These are phyloP conservation scores for Raffaelea ambrosiae DNA, from an alignment of 2,329 filamentous ascomycete species.

Conservation along the genomic window DNA sequence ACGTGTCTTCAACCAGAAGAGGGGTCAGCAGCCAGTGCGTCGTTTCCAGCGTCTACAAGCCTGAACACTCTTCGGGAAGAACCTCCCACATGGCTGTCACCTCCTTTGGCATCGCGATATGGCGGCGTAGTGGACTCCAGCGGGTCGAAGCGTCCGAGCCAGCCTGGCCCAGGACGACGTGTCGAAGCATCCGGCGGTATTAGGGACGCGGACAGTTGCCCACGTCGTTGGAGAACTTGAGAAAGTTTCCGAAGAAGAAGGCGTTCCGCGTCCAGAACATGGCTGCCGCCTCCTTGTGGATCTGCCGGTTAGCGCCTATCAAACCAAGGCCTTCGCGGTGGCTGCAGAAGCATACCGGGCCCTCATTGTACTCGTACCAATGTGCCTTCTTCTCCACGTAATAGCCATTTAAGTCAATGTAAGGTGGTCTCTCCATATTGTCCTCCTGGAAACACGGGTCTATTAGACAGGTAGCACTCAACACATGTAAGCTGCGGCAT, in stretches of 20 bases:
- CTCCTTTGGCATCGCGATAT: neutral
- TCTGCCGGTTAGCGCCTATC: conserved; percentile 8
- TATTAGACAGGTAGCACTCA: too few relatives aligned
- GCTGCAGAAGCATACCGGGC: conserved; percentile 5
- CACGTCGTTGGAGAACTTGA: conserved; percentile 3
- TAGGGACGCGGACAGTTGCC: conserved; percentile 5
- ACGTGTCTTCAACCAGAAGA: too few relatives aligned
- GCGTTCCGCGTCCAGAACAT: conserved; percentile 13
- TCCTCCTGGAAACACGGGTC: neutral
- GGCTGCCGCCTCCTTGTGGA: conserved; percentile 10
- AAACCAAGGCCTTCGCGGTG: conserved; percentile 9
- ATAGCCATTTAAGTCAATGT: neutral
- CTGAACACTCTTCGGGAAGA: conserved; percentile 2
- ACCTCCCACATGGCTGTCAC: neutral
- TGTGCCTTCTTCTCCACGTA: neutral
- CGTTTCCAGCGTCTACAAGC: conserved; percentile 8
- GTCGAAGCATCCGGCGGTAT: conserved; percentile 10
- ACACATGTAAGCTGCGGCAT: neutral
- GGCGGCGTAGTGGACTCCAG: neutral
- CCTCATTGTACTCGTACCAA: too few relatives aligned
- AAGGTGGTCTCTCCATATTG: neutral
- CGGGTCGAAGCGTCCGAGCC: too few relatives aligned
- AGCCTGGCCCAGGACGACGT: conserved; percentile 10
- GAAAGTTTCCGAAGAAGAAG: neutral
- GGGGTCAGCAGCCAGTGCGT: neutral